Evolutionary conservation across 805 yeast genomes (phyloP), one percentile per base, ranked within the genome.

Genomic region (Yarrowia sp.): DNA sequence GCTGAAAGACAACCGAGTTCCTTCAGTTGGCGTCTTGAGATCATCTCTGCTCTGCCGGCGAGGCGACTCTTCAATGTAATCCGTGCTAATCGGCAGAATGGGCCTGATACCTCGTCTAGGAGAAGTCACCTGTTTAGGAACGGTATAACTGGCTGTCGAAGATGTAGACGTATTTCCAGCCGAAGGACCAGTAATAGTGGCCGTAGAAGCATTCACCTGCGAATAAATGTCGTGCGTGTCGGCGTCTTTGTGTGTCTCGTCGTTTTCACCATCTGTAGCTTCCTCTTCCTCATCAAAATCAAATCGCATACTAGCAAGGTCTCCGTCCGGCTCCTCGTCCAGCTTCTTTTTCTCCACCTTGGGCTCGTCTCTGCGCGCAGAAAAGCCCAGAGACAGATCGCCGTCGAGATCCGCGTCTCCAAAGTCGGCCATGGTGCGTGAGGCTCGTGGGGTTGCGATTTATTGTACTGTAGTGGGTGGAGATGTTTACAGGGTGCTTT

Each of bases 341-440:
- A 33, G 50, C 64, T n/a, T 43, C 40, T 42, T 58, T 42, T 58
- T 58, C 33, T 58, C 64, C n/a, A 17, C n/a, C 19, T 40, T 30
- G 9, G 64, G 50, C 64, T 30, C 19, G 4, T 58, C 33, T 17
- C 50, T 17, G 30, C 50, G 50, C n/a, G 64, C 8, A 14, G 39
- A 33, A 33, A 58, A 42, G 12, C 50, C 64, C 50, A 58, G 33
- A 33, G 64, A 42, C 19, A 58, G 50, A 19, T 58, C 64, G 12
- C 64, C 64, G 50, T 58, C 64, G 49, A 42, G 50, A 43, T 58
- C 64, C 30, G 64, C 50, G 50, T 58, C 64, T 42, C 64, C 50
- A 13, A 58, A 58, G 50, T 42, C 49, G 39, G 64, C 50, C 64
- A 58, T 58, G 43, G 38, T 52, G 58, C 34, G 34, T 50, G 30